A percentile compares a stretch with the other conserved stretches of the same genome.
phyloP scores from a whole-genome alignment of 2,329 filamentous ascomycete genomes.

The Fusarium robinianum region DNA sequence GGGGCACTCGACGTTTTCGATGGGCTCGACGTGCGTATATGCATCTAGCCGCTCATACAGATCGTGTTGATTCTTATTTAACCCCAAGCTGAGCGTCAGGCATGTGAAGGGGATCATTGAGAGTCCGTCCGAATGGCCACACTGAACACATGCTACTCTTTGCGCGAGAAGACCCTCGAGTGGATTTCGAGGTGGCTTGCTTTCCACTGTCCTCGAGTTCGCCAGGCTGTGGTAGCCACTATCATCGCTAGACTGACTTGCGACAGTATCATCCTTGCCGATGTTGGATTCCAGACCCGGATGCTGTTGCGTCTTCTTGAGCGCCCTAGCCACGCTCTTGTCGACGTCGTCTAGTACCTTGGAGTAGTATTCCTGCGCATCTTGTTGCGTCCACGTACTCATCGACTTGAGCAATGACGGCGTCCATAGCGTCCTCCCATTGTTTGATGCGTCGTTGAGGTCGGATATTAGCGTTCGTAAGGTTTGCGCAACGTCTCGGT shows the following conservation, averaged over 20 bases:
- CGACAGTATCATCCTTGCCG: conserved; percentile 47
- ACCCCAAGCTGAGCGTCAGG: conserved; percentile 80
- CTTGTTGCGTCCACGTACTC: conserved; percentile 94
- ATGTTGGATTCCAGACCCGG: conserved; percentile 48
- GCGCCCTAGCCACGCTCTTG: conserved; percentile 67
- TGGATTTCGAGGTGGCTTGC: conserved; percentile 66
- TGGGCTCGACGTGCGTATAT: conserved; percentile 82
- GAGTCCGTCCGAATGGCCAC: conserved; percentile 84
- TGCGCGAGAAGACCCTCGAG: conserved; percentile 88
- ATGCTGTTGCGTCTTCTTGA: conserved; percentile 34
- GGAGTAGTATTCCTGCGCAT: conserved; percentile 96
- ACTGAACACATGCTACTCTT: conserved; percentile 82
- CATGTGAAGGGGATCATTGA: conserved; percentile 94
- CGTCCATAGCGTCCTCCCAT: conserved; percentile 80
- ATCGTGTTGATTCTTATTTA: conserved; percentile 64
- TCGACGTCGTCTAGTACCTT: conserved; percentile 86
- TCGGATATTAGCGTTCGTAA: conserved; percentile 70
- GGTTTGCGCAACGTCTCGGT: conserved; percentile 49
- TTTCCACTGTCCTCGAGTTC: conserved; percentile 44
- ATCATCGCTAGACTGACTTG: conserved; percentile 59
- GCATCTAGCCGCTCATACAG: conserved; percentile 80
- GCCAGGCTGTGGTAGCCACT: conserved; percentile 59
- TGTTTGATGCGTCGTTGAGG: conserved; percentile 70
- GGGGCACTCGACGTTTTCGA: conserved; percentile 87
- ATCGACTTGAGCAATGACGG: conserved; percentile 83